phyloP scores from a whole-genome alignment of 345 rosid species.

The Dovyalis caffra region DNA sequence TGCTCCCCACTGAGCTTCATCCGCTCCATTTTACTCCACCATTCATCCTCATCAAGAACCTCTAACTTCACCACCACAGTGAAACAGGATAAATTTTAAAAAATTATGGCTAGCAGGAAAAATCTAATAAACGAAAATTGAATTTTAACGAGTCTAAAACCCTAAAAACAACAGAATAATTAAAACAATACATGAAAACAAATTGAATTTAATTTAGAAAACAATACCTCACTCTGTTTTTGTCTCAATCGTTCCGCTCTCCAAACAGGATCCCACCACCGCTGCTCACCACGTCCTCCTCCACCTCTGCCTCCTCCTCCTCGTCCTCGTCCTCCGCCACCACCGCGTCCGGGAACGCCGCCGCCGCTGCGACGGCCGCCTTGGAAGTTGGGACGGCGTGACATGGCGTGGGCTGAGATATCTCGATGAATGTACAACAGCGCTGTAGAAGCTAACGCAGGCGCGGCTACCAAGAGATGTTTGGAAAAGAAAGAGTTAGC shows the following conservation, averaged over 20 bases:
- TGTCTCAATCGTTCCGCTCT: constrained; percentile 89
- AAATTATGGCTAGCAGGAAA: neutral
- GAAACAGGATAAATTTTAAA: neutral
- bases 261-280: constrained; percentile 99
- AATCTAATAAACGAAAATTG: neutral
- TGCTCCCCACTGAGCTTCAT: constrained; percentile 63
- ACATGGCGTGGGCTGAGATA: constrained; percentile 19
- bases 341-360: constrained; percentile 29
- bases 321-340: constrained; percentile 10
- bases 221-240: constrained; percentile 61
- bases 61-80: constrained; percentile 53
- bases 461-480: neutral
- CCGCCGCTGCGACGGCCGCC: constrained; percentile 51
- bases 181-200: neutral
- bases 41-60: constrained; percentile 72
- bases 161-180: neutral
- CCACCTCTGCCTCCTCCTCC: constrained; percentile 44
- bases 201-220: constrained; percentile 1
- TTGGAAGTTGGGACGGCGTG: constrained; percentile 32
- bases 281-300: constrained; percentile 85
- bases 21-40: constrained; percentile 82
- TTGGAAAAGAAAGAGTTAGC: neutral
- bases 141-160: neutral
- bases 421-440: neutral
- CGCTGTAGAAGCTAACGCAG: neutral